These are phyloP conservation scores for Xylaria arbuscula DNA, from an alignment of 2,329 filamentous ascomycete genomes.

Conservation along the genomic window DNA sequence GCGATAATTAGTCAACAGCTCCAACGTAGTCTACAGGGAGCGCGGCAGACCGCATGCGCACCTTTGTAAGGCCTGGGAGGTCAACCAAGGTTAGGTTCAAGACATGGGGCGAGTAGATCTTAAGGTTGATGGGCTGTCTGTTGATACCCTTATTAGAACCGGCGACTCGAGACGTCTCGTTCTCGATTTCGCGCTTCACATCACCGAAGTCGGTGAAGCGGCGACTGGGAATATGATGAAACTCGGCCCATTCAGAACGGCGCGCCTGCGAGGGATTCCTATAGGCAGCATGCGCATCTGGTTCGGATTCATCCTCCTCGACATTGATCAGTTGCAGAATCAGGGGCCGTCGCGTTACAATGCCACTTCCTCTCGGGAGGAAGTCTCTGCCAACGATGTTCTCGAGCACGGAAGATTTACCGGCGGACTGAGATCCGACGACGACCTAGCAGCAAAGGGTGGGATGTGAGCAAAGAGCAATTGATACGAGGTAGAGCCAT, in stretches of 20 bases:
- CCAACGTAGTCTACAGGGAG: not conserved
- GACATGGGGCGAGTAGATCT: slow-evolving; percentile 97
- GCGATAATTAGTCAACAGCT: slow-evolving; percentile 34
- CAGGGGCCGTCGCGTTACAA: slow-evolving; percentile 92
- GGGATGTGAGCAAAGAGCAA: slow-evolving; percentile 31
- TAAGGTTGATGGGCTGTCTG: slow-evolving; percentile 95
- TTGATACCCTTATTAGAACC: slow-evolving; percentile 99
- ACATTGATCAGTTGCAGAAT: slow-evolving; percentile 99
- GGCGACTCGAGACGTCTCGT: slow-evolving; percentile 89
- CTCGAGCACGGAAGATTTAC: slow-evolving; percentile 97
- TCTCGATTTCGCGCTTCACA: slow-evolving; percentile 96
- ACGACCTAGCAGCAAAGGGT: slow-evolving; percentile 75
- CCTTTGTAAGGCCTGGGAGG: slow-evolving; percentile 94
- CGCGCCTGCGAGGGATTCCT: slow-evolving; percentile 77
- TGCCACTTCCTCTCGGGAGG: slow-evolving; percentile 93
- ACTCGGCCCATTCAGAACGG: slow-evolving; percentile 87
- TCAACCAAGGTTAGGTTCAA: slow-evolving; percentile 96
- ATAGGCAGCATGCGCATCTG: slow-evolving; percentile 76
- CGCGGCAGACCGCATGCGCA: slow-evolving; percentile 52
- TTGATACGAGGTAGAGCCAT: not conserved
- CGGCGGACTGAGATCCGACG: slow-evolving; percentile 96
- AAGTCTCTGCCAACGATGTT: slow-evolving; percentile 99
- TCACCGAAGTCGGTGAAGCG: slow-evolving; percentile 91
- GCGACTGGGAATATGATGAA: slow-evolving; percentile 91
- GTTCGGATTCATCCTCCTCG: slow-evolving; percentile 76